These are phyloP conservation scores for Guillardia theta DNA, from an alignment of 78 protist species.

Conservation along the genomic window DNA sequence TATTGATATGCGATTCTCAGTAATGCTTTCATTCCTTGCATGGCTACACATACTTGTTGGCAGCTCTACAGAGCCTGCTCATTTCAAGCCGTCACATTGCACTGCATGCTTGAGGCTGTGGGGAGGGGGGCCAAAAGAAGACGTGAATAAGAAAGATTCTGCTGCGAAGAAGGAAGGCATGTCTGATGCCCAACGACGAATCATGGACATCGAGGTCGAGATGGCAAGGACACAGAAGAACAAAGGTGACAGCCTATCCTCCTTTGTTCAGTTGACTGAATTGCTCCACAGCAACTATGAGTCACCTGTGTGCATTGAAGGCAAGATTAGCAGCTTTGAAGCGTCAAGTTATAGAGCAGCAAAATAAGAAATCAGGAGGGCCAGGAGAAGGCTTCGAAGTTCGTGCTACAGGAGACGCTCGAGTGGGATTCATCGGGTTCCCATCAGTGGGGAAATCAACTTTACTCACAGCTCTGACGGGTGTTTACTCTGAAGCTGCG, in stretches of 20 bases:
- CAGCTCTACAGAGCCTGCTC: too few relatives aligned
- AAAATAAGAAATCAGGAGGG: neutral
- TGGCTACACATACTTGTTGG: too few relatives aligned
- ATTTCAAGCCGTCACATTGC: too few relatives aligned
- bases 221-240: constrained; percentile 97
- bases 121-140: neutral
- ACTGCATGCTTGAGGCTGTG: too few relatives aligned
- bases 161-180: neutral
- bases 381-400: constrained; percentile 2
- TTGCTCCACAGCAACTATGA: constrained; percentile 88
- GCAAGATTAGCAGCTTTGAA: neutral
- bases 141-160: neutral
- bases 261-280: too few relatives aligned
- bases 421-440: constrained; percentile 82
- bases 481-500: constrained; percentile 84
- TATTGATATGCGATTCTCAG: too few relatives aligned
- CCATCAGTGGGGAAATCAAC: constrained; percentile 99
- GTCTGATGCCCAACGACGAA: neutral
- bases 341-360: neutral
- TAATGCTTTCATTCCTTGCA: too few relatives aligned
- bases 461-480: constrained; percentile 87
- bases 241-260: too few relatives aligned
- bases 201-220: constrained; percentile 41
- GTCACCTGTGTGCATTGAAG: constrained; percentile 77
- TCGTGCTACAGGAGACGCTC: constrained; percentile 76